Percentiles rank a stretch among this genome's conserved stretches.
Conservation (phyloP, 2,329 filamentous ascomycete species). For the Microascus cirrosus region DNA sequence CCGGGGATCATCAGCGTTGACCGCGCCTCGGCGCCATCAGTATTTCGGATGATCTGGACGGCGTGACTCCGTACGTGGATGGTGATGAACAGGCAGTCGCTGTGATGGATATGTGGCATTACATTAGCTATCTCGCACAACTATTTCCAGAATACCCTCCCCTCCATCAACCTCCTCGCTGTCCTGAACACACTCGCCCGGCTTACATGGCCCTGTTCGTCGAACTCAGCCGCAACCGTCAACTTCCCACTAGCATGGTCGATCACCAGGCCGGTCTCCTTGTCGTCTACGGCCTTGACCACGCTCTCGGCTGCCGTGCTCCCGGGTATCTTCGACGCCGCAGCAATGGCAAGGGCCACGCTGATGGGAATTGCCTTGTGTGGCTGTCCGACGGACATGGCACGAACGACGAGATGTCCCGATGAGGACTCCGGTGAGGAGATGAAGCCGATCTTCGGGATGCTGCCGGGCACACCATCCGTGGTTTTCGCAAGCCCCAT, state of each 20-base stretch:
- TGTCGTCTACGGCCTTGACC: conserved; percentile 10
- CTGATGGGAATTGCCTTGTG: conserved; percentile 46
- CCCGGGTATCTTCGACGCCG: conserved; percentile 32
- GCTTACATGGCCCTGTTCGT: conserved; percentile 18
- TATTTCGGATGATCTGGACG: no score
- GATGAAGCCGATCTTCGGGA: conserved; percentile 54
- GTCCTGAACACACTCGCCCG: conserved; percentile 33
- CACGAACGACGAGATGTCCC: conserved; percentile 23
- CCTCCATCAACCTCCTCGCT: conserved; percentile 34
- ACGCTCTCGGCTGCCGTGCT: conserved; percentile 22
- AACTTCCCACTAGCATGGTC: conserved; percentile 35
- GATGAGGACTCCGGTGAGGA: conserved; percentile 25
- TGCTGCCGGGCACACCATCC: conserved; percentile 33
- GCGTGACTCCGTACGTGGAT: no score
- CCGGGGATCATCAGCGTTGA: no score
- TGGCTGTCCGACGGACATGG: conserved; percentile 43
- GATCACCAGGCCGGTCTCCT: conserved; percentile 20
- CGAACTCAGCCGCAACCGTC: conserved; percentile 27
- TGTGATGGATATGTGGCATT: no score
- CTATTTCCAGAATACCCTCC: conserved; percentile 20
- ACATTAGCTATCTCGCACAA: not conserved
- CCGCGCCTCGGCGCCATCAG: no score
- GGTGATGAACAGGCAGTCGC: no score
- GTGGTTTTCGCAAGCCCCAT: conserved; percentile 45
- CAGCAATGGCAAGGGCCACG: conserved; percentile 37